Percentiles rank a stretch among this genome's conserved stretches.
phyloP scores from a whole-genome alignment of 345 rosid genomes.

The Eucalyptus cloeziana region DNA sequence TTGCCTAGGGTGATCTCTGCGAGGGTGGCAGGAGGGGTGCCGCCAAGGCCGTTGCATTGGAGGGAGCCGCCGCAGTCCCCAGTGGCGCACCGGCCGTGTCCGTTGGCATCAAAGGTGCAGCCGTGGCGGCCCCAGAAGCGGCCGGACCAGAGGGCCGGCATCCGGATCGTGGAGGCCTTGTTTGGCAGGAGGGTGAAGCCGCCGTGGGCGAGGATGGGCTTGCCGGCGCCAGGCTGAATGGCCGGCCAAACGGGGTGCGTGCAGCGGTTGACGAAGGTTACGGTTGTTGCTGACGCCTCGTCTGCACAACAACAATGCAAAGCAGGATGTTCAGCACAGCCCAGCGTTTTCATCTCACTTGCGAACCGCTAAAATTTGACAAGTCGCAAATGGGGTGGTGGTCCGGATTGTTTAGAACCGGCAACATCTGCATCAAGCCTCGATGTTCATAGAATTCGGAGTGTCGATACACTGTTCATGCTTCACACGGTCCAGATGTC shows the following conservation, averaged over 20 bases:
- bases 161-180: constrained; percentile 41
- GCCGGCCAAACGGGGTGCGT: constrained; percentile 89
- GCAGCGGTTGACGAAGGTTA: constrained; percentile 78
- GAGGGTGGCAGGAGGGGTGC: constrained; percentile 85
- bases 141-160: constrained; percentile 89
- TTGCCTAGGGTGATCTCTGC: constrained; percentile 80
- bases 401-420: neutral
- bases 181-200: constrained; percentile 71
- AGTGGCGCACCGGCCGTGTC: constrained; percentile 74
- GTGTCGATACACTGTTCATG: neutral
- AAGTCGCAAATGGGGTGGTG: neutral
- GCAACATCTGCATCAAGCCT: neutral
- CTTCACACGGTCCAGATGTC: neutral
- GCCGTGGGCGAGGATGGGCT: constrained; percentile 61
- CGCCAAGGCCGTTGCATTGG: constrained; percentile 77
- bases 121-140: constrained; percentile 98
- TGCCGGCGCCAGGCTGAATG: constrained; percentile 83
- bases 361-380: neutral
- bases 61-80: constrained; percentile 89
- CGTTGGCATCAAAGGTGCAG: constrained; percentile 60
- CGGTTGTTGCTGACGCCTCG: constrained; percentile 35
- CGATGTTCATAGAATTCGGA: neutral
- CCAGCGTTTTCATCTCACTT: neutral
- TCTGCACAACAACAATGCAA: neutral
- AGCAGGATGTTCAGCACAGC: neutral